Conservation (phyloP, 179 eudicot species). For the Sideroxylon spinosum region DNA sequence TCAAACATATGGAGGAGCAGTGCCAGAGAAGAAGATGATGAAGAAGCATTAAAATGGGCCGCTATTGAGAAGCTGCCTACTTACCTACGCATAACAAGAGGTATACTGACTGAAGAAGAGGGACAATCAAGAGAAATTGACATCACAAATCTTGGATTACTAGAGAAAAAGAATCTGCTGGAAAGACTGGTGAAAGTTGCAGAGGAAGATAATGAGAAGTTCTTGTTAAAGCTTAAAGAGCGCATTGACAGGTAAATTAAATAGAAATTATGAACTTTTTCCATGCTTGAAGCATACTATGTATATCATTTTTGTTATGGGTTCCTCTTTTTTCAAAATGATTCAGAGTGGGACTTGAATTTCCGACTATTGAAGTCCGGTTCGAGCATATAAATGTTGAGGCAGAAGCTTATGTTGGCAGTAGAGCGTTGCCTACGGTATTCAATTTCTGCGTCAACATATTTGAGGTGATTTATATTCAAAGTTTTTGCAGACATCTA, state of each 20-base stretch:
- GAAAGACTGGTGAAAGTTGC: conserved; percentile 34
- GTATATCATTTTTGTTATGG: neutral
- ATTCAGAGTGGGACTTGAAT: conserved; percentile 38
- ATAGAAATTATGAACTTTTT: neutral
- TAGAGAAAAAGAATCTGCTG: conserved; percentile 27
- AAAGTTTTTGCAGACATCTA: neutral
- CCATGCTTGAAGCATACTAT: too few species aligned
- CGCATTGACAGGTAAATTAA: conserved; percentile 33
- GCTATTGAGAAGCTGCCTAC: conserved; percentile 42
- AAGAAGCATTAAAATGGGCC: conserved; percentile 48
- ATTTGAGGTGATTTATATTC: conserved; percentile 26
- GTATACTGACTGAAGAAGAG: conserved; percentile 26
- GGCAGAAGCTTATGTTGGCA: conserved; percentile 41
- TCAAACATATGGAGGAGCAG: conserved; percentile 28
- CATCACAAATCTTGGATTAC: conserved; percentile 25
- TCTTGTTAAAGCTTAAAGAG: conserved; percentile 37
- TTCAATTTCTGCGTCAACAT: conserved; percentile 36
- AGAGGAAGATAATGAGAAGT: conserved; percentile 43
- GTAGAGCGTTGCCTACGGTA: conserved; percentile 46
- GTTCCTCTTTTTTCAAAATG: neutral
- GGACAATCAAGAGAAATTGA: conserved; percentile 32
- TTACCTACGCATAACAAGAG: conserved; percentile 28
- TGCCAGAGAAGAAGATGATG: conserved; percentile 36
- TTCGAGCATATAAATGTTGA: conserved; percentile 38
- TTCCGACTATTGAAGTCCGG: conserved; percentile 47